Percentiles rank a stretch among this genome's conserved stretches.
phyloP scores from a whole-genome alignment of 305 asterid genomes.

The Fraxinus paxiana region DNA sequence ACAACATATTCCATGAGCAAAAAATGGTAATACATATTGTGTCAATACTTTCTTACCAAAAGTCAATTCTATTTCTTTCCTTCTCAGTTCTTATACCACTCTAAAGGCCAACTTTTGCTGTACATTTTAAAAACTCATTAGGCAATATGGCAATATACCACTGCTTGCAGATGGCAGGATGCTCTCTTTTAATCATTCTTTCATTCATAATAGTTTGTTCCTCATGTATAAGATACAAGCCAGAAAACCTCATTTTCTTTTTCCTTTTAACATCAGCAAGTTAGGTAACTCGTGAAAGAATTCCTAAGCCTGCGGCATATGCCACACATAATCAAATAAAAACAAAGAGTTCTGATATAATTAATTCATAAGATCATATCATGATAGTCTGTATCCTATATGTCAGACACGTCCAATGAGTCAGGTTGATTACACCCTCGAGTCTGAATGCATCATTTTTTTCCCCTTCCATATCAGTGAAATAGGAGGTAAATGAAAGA shows the following conservation, averaged over 20 bases:
- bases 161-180: not conserved
- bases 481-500: not conserved
- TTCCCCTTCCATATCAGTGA: not conserved
- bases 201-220: not conserved
- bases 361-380: not conserved
- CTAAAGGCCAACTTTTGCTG: not conserved
- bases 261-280: not conserved
- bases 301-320: not conserved
- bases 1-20: not conserved
- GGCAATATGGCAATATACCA: not conserved
- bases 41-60: not conserved
- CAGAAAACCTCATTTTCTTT: not conserved
- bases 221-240: not conserved
- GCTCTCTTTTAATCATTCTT: slow-evolving; percentile 1
- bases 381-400: not conserved
- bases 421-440: not conserved
- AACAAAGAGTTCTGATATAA: not conserved
- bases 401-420: not conserved
- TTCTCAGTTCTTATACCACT: not conserved
- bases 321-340: not conserved
- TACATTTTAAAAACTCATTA: not conserved
- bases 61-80: not conserved
- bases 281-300: not conserved
- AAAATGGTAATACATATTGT: not conserved
- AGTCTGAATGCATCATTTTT: not conserved